Base-by-base conservation (phyloP, 2,329 filamentous ascomycete species). In the Aspergillus phoenicis region DNA sequence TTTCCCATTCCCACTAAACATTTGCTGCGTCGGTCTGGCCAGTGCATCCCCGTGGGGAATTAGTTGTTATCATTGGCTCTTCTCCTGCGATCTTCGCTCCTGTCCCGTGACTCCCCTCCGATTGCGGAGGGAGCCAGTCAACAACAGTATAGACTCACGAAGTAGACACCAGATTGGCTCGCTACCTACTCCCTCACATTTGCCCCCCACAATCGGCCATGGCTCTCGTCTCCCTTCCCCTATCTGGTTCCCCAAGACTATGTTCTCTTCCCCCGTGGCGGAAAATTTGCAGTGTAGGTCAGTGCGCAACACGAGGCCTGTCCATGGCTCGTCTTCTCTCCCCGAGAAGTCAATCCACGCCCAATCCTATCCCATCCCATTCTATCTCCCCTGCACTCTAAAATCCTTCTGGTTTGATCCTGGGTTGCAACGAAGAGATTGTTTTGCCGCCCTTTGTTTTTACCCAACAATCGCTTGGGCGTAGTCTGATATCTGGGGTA, bases 221-320 rank as follows among this genome's bases (percentile, higher is more conserved):
- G 33, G 33, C 33, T 36, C 33, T 51, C 47, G 47, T 51, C 10
- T 51, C 47, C 26, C 26, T 51, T 30, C 7, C 47, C 47, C 47
- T 30, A 33, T 51, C 47, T 33, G n/a, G 47, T 15, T 10, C 7
- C 7, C 33, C 33, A 13, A 36, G 33, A 2, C 11, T 15, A 4
- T 36, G 11, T 36, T 36, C 11, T 36, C 33, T 10, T 15, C 33
- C 41, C 41, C 17, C 17, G 17, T 20, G 41, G 22, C 93, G 89
- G 87, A 87, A 68, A 66, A 81, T 73, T 47, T 45, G 2, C 24
- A 11, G 8, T 8, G 26, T 15, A 51, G 47, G 47, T 33, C 47
- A 33, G 26, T 51, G 47, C 47, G 22, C 45, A 15, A 51, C 28
- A 51, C 47, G 47, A 51, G 26, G 15, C n/a, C 47, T 36, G 26